These are phyloP conservation scores for Vigna hirtella DNA, from an alignment of 306 rosid species.

Conservation along the genomic window DNA sequence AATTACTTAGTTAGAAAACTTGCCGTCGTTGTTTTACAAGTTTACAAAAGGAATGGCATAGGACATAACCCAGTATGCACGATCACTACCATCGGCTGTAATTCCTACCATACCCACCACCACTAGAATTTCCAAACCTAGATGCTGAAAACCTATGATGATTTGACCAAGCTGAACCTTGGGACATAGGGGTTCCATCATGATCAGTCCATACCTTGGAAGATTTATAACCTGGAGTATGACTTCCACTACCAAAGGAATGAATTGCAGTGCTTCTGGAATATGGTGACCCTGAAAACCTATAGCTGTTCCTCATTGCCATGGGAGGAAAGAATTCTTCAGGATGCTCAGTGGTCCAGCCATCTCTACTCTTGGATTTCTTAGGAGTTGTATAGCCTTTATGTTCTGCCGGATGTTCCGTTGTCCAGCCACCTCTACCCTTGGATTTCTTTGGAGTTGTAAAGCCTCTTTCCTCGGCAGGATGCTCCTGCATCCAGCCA, in stretches of 20 bases:
- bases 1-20: background rate
- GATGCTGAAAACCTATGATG: conserved; percentile 57
- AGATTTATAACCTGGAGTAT: conserved; percentile 47
- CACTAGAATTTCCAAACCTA: conserved; percentile 60
- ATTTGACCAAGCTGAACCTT: conserved; percentile 43
- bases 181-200: conserved; percentile 52
- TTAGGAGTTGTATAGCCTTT: conserved; percentile 47
- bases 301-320: conserved; percentile 48
- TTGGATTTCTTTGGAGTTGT: conserved; percentile 48
- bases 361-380: conserved; percentile 59
- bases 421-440: conserved; percentile 55
- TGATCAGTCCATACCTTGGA: conserved; percentile 43
- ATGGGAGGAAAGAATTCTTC: conserved; percentile 55
- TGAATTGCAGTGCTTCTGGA: conserved; percentile 41
- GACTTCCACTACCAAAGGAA: conserved; percentile 46
- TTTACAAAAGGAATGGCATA: conserved; percentile 7
- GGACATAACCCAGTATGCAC: background rate
- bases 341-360: conserved; percentile 58
- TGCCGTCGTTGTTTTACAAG: conserved; percentile 33
- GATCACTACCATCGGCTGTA: conserved; percentile 61
- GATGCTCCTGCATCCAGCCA: conserved; percentile 58
- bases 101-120: conserved; percentile 53
- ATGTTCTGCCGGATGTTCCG: conserved; percentile 56
- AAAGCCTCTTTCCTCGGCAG: conserved; percentile 45
- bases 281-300: conserved; percentile 55